Evolutionary conservation across 1,284 basidiomycete species (phyloP).

Genomic region (Apiotrichum siamense): DNA sequence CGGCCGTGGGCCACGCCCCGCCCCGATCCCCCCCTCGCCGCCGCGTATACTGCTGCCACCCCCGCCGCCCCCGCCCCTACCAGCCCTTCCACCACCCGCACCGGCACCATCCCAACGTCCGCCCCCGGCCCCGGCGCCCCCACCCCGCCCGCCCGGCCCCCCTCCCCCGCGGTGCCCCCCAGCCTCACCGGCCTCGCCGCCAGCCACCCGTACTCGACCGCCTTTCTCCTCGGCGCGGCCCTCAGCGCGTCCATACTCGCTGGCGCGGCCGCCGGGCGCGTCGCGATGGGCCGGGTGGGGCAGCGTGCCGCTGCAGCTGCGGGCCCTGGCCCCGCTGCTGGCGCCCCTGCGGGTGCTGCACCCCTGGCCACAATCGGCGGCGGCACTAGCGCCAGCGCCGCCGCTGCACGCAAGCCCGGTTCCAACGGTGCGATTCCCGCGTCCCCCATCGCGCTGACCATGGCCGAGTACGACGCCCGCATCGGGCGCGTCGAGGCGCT

Average conservation of each 20-base stretch:
- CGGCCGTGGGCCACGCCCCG: no score
- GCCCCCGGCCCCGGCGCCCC: neutral
- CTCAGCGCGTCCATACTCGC: conserved; percentile 5
- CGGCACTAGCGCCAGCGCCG: neutral
- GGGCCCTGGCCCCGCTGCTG: neutral
- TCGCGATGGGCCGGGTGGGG: neutral
- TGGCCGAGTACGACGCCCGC: neutral
- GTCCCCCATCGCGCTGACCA: neutral
- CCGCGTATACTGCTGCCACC: neutral
- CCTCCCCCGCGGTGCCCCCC: conserved; percentile 2
- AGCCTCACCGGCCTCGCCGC: conserved; percentile 1
- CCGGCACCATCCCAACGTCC: neutral
- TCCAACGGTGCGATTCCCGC: no score
- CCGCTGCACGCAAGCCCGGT: neutral
- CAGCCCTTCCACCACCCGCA: neutral
- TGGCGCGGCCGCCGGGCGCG: conserved; percentile 1
- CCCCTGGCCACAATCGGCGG: no score
- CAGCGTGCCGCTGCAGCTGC: neutral
- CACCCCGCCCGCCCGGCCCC: no score
- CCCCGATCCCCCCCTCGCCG: neutral
- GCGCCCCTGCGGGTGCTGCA: neutral
- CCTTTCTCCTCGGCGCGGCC: conserved; percentile 14
- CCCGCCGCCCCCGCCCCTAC: neutral
- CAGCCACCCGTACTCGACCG: conserved; percentile 14
- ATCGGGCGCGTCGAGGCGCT: neutral